Base-by-base conservation (phyloP, 2,329 filamentous ascomycete species). In the Coniochaeta prunicola region DNA sequence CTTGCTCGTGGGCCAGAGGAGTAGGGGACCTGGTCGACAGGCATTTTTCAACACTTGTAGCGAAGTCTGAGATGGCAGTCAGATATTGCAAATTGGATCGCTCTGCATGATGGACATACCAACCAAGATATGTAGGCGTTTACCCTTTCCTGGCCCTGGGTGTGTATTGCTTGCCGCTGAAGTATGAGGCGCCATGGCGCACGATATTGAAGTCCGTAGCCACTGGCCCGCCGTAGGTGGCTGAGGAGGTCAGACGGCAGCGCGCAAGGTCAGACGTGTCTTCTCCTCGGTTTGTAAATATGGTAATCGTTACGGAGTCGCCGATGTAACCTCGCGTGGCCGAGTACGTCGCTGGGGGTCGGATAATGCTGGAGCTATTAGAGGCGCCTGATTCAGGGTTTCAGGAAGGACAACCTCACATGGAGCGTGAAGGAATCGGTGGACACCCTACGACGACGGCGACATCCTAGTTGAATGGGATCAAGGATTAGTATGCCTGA, bases 1-100 rank as follows among this genome's bases (percentile, higher is more conserved):
- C 68, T 3, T 73, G 66, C 17, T 67, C 64, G 13, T 69, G 56
- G 28, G 59, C 61, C 1, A 72, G 63, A 12, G 65, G 34, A 30
- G 68, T 63, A 34, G 61, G 57, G 45, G 65, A 64, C 58, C 69
- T 61, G 40, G 61, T 64, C 26, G 68, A 64, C 10, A 71, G 63
- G 48, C 68, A 21, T 12, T n/a, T 21, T 57, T 66, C 65, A 45
- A 74, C 62, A 40, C 67, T 60, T 21, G 56, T 57, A 13, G 57
- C 57, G 28, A 63, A 63, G 6, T 58, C 63, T 65, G 21, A n/a
- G 4, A n/a, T 5, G 21, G 19, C n/a, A 17, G 6, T 55, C 17
- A 55, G 53, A 34, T 17, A 19, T 2, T 53, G 28, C 30, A 55
- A 36, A 17, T 9, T 34, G 8, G 2, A 5, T 33, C 5, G 31